Conservation (phyloP, 2,329 filamentous ascomycete species). For the Ceratocystis lukuohia region DNA sequence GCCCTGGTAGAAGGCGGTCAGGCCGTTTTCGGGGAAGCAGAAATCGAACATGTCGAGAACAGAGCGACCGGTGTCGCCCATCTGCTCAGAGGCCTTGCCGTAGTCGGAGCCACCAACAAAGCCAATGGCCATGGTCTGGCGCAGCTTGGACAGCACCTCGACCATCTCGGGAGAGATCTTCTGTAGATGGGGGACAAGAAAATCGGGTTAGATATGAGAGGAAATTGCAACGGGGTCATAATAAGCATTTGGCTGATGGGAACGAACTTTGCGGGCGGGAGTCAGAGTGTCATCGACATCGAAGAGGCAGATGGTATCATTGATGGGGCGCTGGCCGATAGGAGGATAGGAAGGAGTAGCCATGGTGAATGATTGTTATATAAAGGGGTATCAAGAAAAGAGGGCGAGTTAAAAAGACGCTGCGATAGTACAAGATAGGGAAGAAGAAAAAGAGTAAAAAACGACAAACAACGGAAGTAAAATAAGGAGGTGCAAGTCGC, state of each 20-base stretch:
- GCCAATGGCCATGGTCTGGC: constrained; percentile 78
- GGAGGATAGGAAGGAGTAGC: constrained; percentile 47
- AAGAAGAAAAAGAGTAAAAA: background rate
- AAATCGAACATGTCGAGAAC: constrained; percentile 91
- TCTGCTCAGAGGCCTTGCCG: constrained; percentile 88
- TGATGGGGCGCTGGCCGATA: constrained; percentile 69
- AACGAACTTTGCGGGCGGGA: constrained; percentile 58
- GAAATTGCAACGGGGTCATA: background rate
- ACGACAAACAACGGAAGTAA: background rate
- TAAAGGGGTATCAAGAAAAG: constrained; percentile 13
- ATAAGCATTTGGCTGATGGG: background rate
- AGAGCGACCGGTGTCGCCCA: constrained; percentile 51
- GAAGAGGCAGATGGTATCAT: constrained; percentile 89
- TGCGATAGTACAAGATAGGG: background rate
- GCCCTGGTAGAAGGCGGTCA: constrained; percentile 80
- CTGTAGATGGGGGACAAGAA: constrained; percentile 30
- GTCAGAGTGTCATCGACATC: constrained; percentile 93
- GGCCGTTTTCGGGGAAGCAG: constrained; percentile 92
- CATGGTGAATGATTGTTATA: constrained; percentile 27
- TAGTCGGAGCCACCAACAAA: constrained; percentile 90
- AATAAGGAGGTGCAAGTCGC: constrained; percentile 12
- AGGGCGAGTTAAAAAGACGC: constrained; percentile 4
- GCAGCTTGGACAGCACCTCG: constrained; percentile 60
- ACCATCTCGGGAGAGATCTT: constrained; percentile 69
- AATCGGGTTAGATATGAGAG: constrained; percentile 4